Evolutionary conservation across 306 rosid genomes (phyloP).

Genomic region (Cicer bijugum): DNA sequence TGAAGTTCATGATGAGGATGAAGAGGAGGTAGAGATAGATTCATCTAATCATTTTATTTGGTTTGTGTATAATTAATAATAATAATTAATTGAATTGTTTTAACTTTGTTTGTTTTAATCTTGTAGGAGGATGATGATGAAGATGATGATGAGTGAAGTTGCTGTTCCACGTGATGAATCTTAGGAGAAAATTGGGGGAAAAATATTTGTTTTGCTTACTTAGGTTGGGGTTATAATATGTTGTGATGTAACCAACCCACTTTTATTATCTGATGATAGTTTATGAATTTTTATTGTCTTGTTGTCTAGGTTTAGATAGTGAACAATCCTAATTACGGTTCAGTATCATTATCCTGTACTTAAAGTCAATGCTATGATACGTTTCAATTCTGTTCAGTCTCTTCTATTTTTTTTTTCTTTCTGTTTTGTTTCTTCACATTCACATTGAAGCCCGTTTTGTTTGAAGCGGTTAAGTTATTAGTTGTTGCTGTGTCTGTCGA

Average conservation of each 20-base stretch:
- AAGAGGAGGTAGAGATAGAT: conserved; percentile 62
- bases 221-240: conserved; percentile 37
- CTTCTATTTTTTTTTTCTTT: not conserved
- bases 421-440: not conserved
- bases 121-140: conserved; percentile 67
- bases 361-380: conserved; percentile 38
- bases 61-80: not conserved
- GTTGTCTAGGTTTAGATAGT: conserved; percentile 41
- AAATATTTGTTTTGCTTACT: conserved; percentile 43
- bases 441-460: not conserved
- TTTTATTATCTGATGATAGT: conserved; percentile 37
- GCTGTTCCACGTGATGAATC: conserved; percentile 12
- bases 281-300: conserved; percentile 40
- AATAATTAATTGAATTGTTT: not conserved
- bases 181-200: conserved; percentile 36
- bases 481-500: no score
- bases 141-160: conserved; percentile 56
- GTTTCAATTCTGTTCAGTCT: not conserved
- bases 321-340: conserved; percentile 13
- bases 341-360: conserved; percentile 44
- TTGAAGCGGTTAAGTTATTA: no score
- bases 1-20: conserved; percentile 83
- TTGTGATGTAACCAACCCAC: conserved; percentile 42
- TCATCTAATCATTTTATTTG: not conserved
- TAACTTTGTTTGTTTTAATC: not conserved